Base-by-base conservation (phyloP, 306 rosid species). In the Oxytropis ochrocephala region DNA sequence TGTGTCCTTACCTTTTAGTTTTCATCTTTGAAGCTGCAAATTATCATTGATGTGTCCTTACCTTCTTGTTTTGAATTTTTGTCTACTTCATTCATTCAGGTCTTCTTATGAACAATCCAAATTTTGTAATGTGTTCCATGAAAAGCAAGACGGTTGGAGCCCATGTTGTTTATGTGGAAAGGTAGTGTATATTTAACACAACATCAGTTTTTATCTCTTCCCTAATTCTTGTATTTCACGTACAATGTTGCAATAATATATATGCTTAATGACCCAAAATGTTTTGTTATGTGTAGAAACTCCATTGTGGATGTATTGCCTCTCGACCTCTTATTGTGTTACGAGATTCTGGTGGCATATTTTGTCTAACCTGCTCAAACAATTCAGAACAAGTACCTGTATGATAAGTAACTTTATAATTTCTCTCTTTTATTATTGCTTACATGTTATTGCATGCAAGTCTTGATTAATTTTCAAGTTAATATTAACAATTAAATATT, bases 101-200 rank as follows among this genome's bases (percentile, higher is more conserved):
- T 79, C 90, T 81, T 90, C 85, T 2, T 87, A 89, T 75, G 98
- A 89, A 78, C 83, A 92, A 74, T 86, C 86, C 17, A 36, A 75
- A 11, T 92, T 79, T 79, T 92, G 98, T 74, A 84, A 87, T 32
- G 62, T 76, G 16, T 92, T 81, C 78, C 98, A 92, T 65, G 66
- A 86, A 18, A 65, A 81, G 10, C 96, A 92, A 72, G 79, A 96
- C 58, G 96, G 98, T 64, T 92, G 98, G 98, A 86, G 98, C 75
- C 85, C 87, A 44, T 92, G 98, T 70, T 29, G 77, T 19, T 58
- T 70, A 21, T 92, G 98, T 78, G 85, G 89, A 80, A 92, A 90
- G 98, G 98, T 90, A 75, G 75, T 59, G 5, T 66, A 8, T 39
- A 30, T 46, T 11, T 59, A 14, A 58, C 27, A 8, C 11, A 19